Base-by-base conservation (phyloP, 805 yeast genomes). In the Wickerhamiella bombiphila region DNA sequence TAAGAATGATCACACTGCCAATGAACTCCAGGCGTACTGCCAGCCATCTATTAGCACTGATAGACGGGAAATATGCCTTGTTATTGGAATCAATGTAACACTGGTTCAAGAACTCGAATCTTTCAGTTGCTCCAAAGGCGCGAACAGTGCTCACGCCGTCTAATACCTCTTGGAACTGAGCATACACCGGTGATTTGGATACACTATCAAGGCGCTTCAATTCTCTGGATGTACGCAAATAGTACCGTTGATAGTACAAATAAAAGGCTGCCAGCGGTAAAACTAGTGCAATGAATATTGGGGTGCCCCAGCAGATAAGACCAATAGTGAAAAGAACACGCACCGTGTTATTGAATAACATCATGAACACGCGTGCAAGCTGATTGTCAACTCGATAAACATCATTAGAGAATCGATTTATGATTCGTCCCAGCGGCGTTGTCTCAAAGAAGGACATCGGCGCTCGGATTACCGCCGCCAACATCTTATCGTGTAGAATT, bases 391-490 rank as follows among this genome's bases (percentile, higher is more conserved):
- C 74, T 54, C 80, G 81, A 60, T 81, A 80, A 34, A 86, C 73
- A 65, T 86, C 97, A 53, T 74, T 80, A 2, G 94, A 80, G 53
- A 86, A 86, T 55, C 97, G 68, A 62, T 86, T 86, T 55, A 85
- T 66, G 40, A 86, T 73, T 58, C 96, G 70, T 22, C 97, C 97
- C 45, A 85, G 76, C 37, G 96, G 97, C 0, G 95, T 86, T 0
- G 94, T 82, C 58, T 86, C 97, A 52, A 86, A 86, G 54, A 86
- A 86, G 26, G 80, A 68, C 95, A 86, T 86, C 42, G 96, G 96
- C 0, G 95, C 88, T 44, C 85, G 67, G 41, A 86, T 58, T 5
- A 86, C 91, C 34, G 70, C 56, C 9, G 56, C 57, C 3, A 83
- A 74, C 95, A 86, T 85, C 15, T 60, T 58, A 43, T 74, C 70